A percentile compares a stretch with the other conserved stretches of the same genome.
These are phyloP conservation scores for Eimeria maxima DNA, from an alignment of 169 alveolate species.

Conservation along the genomic window DNA sequence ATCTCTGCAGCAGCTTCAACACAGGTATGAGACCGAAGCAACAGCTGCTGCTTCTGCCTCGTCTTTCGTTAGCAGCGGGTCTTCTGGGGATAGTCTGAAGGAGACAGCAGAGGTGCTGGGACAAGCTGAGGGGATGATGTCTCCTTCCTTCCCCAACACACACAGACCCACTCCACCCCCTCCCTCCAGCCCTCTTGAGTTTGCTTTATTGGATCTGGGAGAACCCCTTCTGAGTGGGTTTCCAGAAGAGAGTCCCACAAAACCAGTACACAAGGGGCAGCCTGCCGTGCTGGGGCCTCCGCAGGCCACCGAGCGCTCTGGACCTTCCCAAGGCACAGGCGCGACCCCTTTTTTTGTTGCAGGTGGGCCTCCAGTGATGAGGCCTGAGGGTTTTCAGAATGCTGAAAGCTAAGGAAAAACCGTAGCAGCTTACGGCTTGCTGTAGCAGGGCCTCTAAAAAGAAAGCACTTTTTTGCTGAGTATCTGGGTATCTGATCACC, in stretches of 20 bases:
- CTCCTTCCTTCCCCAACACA: neutral
- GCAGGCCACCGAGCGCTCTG: neutral
- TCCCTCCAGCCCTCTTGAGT: slow-evolving; percentile 18
- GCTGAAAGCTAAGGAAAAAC: no score
- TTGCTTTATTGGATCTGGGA: neutral
- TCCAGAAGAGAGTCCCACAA: neutral
- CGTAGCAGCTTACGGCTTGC: no score
- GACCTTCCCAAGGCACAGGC: neutral
- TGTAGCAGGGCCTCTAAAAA: no score
- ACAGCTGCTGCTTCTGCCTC: slow-evolving; percentile 5
- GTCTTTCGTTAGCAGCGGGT: neutral
- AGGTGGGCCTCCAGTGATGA: neutral
- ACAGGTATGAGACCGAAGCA: neutral
- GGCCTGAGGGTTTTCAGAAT: neutral
- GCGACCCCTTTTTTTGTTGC: neutral
- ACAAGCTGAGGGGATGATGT: neutral
- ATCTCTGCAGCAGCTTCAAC: slow-evolving; percentile 39
- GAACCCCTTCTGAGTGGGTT: slow-evolving; percentile 47
- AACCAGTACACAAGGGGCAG: neutral
- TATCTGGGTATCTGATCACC: no score
- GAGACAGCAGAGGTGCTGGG: slow-evolving; percentile 9
- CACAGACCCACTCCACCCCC: neutral
- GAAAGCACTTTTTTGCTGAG: no score
- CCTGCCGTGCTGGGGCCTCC: neutral
- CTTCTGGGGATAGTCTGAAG: neutral